phyloP scores from a whole-genome alignment of 2,329 filamentous ascomycete genomes.

The Lachnellula cervina region DNA sequence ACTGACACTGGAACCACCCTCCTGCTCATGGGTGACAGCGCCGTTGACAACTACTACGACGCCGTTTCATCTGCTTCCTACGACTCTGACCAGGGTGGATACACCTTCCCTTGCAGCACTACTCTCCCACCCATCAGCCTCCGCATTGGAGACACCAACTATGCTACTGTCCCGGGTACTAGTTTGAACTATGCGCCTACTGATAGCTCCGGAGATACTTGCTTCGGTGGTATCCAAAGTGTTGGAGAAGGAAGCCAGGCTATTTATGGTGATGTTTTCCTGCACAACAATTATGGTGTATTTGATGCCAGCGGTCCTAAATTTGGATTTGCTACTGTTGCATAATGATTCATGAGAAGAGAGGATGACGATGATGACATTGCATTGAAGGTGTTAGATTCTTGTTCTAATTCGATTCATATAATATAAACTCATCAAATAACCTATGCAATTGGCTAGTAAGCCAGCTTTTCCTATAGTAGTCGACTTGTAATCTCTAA shows the following conservation, averaged over 20 bases:
- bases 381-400: neutral
- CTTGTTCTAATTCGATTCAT: no score
- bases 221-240: constrained; percentile 36
- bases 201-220: constrained; percentile 17
- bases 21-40: constrained; percentile 32
- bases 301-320: constrained; percentile 24
- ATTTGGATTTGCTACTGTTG: constrained; percentile 28
- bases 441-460: no score
- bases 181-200: constrained; percentile 33
- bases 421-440: no score
- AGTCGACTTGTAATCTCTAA: no score
- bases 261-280: constrained; percentile 32
- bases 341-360: constrained; percentile 4
- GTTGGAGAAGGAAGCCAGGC: constrained; percentile 25
- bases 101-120: constrained; percentile 33
- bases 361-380: neutral
- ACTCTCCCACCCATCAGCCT: constrained; percentile 33
- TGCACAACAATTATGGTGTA: constrained; percentile 30
- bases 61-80: constrained; percentile 30
- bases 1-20: constrained; percentile 40
- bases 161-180: constrained; percentile 31
- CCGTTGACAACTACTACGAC: constrained; percentile 35
- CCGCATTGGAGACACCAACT: constrained; percentile 28
- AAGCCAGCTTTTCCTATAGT: no score
- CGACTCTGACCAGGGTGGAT: constrained; percentile 29